Evolutionary conservation across 768 basidiomycete genomes (phyloP), one percentile per base, ranked within the genome.

Genomic region (Aureoboletus auriporus): DNA sequence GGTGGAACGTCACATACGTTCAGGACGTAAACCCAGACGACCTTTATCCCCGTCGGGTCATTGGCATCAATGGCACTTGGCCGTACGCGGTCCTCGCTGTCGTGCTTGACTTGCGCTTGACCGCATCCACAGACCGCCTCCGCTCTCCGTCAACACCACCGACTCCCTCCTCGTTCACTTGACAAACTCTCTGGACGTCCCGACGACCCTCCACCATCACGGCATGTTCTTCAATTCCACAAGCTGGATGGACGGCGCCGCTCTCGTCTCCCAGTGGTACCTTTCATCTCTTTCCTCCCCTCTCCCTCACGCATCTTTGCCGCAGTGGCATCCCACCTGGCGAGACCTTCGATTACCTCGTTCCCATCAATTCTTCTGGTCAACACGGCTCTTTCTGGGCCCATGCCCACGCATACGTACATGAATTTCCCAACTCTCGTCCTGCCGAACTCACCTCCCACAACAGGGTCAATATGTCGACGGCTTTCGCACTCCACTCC

Each of bases 1-100:
- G 89, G 89, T 94, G 93, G 93, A 86, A 96, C 65, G 76, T 97
- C 67, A 86, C 91, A 42, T 94, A 90, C 51, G 83, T 90, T 46
- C 67, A 83, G 26, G 68, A 82, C 51, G 86, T 79, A 39, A 90
- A 84, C 67, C 95, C 95, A 2, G 93, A 95, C 61, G 90, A 88
- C 6, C 79, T 93, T 44, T 79, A 71, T 44, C 72, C 80, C 11
- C 83, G 94, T 41, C 74, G 83, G 8, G 92, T 82, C 42, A 80
- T 96, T 42, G 93, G 93, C 45, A 82, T 96, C 43, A 97, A 97
- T 62, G 81, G 83, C 16, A 86, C 89, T 6, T 98, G 94, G 95
- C 94, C 94, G 86, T 93, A 66, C 65, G 91, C 29, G 6, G 16
- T 14, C 36, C 28, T 14, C 31, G 13, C 39, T 11, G 37, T 43